Base-by-base conservation (phyloP, 768 basidiomycete genomes). In the Roridomyces roridus region DNA sequence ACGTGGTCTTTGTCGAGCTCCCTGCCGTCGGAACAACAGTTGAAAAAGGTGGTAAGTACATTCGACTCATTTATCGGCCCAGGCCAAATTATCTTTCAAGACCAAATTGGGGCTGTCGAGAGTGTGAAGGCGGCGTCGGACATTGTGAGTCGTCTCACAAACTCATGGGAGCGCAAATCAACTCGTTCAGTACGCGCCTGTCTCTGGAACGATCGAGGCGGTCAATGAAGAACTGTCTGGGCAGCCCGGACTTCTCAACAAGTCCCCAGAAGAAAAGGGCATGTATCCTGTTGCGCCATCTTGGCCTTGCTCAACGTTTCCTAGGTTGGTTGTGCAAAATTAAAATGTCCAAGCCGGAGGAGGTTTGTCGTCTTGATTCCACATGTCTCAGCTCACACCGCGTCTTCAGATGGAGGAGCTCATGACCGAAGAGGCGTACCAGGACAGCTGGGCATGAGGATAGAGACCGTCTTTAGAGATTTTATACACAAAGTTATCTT, bases 261-360 rank as follows among this genome's bases (percentile, higher is more conserved):
- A 92, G 72, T 87, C 87, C 10, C 85, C 94, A 0, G 90, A 96
- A 69, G 81, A 84, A 23, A 77, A 92, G 69, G 96, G 96, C 95
- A 63, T 64, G 82, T 62, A 28, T 24, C 9, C 18, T 40, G 11
- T 25, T 40, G 18, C n/a, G n/a, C n/a, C n/a, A n/a, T 31, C 34
- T 35, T 40, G 39, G 21, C 21, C 11, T 34, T 26, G 20, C 11
- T 15, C 10, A 10, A 1, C 48, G 48, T 14, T 37, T 28, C 25
- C 7, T 61, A 98, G 96, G 96, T 52, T 99, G 96, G 96, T 85
- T 99, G 42, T 95, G 90, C 86, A 96, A 92, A 80, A 88, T 99
- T 67, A 85, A 89, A 70, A 72, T 97, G 41, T 83, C 89, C 20
- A 74, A 91, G 55, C 87, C 89, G 6, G 72, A 80, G 2, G 92